These are phyloP conservation scores for Lachnellula hyalina DNA, from an alignment of 2,329 filamentous ascomycete species.

Conservation along the genomic window DNA sequence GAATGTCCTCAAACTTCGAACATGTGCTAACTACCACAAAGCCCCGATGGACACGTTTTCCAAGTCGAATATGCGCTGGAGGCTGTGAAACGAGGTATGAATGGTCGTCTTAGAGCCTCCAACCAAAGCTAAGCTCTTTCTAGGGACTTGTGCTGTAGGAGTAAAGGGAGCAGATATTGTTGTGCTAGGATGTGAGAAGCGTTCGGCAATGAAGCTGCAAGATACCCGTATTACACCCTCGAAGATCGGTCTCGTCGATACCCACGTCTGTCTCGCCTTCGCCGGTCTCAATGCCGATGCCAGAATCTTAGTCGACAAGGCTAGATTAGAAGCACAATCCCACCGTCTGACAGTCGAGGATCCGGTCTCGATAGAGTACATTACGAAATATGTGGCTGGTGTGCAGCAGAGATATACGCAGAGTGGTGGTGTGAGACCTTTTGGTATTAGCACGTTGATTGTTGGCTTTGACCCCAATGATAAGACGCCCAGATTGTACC, in stretches of 20 bases:
- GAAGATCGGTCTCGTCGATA: conserved; percentile 95
- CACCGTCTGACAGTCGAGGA: conserved; percentile 97
- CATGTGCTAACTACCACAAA: conserved; percentile 47
- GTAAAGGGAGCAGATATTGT: conserved; percentile 95
- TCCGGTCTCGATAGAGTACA: conserved; percentile 96
- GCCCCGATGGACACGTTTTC: conserved; percentile 98
- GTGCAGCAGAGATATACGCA: conserved; percentile 99
- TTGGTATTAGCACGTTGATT: conserved; percentile 95
- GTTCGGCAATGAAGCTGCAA: conserved; percentile 98
- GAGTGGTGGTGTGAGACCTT: conserved; percentile 96
- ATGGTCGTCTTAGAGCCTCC: neutral
- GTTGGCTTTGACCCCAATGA: conserved; percentile 97
- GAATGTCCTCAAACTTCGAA: neutral
- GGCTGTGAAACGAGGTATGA: conserved; percentile 90
- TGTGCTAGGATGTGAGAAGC: conserved; percentile 96
- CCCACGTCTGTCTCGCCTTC: conserved; percentile 94
- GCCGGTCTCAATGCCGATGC: conserved; percentile 97
- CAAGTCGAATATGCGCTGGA: conserved; percentile 99
- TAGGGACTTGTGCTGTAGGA: conserved; percentile 94
- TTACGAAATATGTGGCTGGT: conserved; percentile 96
- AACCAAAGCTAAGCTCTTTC: conserved; percentile 16
- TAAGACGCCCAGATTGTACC: conserved; percentile 83
- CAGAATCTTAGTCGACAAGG: conserved; percentile 96
- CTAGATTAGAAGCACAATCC: conserved; percentile 92
- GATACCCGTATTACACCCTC: conserved; percentile 98